These are phyloP conservation scores for Ophiostoma australiae DNA, from an alignment of 2,329 filamentous ascomycete genomes.

Conservation along the genomic window DNA sequence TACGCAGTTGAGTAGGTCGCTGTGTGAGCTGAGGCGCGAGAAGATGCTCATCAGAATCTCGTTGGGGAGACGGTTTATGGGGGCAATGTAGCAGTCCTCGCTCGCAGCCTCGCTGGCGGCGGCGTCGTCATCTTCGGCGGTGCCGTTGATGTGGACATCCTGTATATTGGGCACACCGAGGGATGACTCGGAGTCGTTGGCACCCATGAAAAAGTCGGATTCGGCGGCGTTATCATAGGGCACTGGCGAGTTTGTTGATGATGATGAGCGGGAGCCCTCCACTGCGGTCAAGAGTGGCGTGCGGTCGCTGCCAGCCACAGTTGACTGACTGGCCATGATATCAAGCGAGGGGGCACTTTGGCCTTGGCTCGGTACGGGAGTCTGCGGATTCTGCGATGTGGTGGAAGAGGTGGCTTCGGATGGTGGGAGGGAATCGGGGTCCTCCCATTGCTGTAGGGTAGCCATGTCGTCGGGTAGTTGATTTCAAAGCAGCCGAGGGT, in stretches of 20 bases:
- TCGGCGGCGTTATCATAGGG: constrained; percentile 82
- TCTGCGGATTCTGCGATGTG: not conserved
- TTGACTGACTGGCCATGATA: constrained; percentile 28
- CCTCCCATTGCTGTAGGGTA: not conserved
- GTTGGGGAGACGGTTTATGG: constrained; percentile 79
- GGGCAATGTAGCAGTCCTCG: constrained; percentile 55
- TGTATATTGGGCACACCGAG: constrained; percentile 74
- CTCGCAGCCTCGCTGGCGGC: constrained; percentile 35
- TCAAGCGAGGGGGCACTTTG: constrained; percentile 28
- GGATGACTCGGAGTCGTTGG: constrained; percentile 91
- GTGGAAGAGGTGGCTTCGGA: not conserved
- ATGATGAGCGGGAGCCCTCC: constrained; percentile 55
- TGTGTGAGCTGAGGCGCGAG: constrained; percentile 68
- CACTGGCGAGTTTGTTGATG: constrained; percentile 69
- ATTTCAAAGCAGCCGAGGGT: not conserved
- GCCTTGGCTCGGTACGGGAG: constrained; percentile 14
- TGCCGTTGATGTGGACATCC: constrained; percentile 63
- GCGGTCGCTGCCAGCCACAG: not conserved
- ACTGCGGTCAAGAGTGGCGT: not conserved
- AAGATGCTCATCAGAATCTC: constrained; percentile 95
- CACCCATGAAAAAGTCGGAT: constrained; percentile 83
- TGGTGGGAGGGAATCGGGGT: not conserved
- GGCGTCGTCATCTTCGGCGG: not conserved
- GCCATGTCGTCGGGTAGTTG: constrained; percentile 2
- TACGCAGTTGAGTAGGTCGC: constrained; percentile 83